Evolutionary conservation across 2,329 filamentous ascomycete genomes (phyloP).

Genomic region (Sporothrix mexicana): DNA sequence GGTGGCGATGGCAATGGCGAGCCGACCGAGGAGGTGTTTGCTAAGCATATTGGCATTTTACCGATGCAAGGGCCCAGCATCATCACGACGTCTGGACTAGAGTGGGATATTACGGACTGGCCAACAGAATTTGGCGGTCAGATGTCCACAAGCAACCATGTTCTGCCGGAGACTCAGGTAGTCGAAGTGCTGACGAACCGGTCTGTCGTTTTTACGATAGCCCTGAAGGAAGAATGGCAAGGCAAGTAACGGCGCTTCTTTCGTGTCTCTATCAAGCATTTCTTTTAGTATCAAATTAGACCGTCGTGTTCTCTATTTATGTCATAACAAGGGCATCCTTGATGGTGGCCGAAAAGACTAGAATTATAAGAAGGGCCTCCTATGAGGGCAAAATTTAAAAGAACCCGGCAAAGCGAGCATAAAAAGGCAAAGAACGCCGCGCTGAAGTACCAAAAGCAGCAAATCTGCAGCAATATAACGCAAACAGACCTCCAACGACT

Average conservation of each 20-base stretch:
- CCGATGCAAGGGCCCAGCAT: slow-evolving; percentile 77
- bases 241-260: neutral
- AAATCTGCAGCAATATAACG: neutral
- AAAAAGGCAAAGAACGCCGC: slow-evolving; percentile 33
- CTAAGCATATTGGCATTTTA: slow-evolving; percentile 82
- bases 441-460: slow-evolving; percentile 29
- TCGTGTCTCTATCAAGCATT: neutral
- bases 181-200: slow-evolving; percentile 67
- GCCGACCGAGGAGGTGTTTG: slow-evolving; percentile 60
- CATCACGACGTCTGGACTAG: slow-evolving; percentile 80
- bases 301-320: no score
- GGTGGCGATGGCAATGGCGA: neutral
- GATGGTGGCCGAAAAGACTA: no score
- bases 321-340: no score
- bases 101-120: slow-evolving; percentile 92
- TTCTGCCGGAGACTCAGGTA: slow-evolving; percentile 62
- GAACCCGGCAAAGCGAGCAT: neutral
- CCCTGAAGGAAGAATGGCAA: slow-evolving; percentile 56
- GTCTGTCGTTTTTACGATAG: slow-evolving; percentile 76
- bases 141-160: slow-evolving; percentile 82
- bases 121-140: slow-evolving; percentile 74
- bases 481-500: neutral
- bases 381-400: neutral
- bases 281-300: no score
- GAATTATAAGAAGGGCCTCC: neutral